Evolutionary conservation across 2,329 filamentous ascomycete genomes (phyloP).

Genomic region (Didymella pomorum): DNA sequence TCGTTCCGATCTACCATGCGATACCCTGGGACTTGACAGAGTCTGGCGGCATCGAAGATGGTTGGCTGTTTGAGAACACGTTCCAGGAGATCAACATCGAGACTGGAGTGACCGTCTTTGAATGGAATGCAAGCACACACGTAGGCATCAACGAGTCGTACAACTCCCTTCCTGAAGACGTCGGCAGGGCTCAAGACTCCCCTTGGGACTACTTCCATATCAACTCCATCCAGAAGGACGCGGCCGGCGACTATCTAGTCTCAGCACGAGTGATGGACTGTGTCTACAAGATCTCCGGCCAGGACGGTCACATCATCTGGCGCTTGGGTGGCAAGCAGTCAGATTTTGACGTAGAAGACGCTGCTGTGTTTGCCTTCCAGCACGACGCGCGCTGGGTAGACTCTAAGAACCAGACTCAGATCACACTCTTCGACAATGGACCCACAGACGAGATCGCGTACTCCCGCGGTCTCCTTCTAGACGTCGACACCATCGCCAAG

Average conservation of each 20-base stretch:
- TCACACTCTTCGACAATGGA: constrained; percentile 54
- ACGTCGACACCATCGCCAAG: not conserved
- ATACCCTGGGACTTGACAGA: constrained; percentile 50
- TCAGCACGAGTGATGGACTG: constrained; percentile 30
- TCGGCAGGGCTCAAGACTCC: constrained; percentile 36
- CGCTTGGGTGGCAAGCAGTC: constrained; percentile 35
- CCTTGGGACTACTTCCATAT: constrained; percentile 54
- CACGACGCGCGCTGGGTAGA: constrained; percentile 36
- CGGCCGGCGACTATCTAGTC: constrained; percentile 32
- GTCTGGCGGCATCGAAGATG: constrained; percentile 45
- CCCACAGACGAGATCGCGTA: constrained; percentile 26
- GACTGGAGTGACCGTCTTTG: constrained; percentile 51
- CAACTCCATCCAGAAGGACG: constrained; percentile 46
- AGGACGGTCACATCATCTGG: constrained; percentile 36
- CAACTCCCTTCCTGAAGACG: constrained; percentile 29
- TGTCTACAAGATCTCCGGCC: constrained; percentile 30
- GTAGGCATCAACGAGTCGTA: constrained; percentile 40
- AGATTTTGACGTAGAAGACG: constrained; percentile 26
- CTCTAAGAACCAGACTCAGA: constrained; percentile 16
- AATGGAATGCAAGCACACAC: constrained; percentile 52
- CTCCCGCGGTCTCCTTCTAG: constrained; percentile 32
- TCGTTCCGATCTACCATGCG: constrained; percentile 54
- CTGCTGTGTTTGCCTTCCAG: constrained; percentile 27
- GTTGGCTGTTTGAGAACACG: constrained; percentile 55
- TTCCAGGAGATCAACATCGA: constrained; percentile 57